A percentile compares a stretch with the other conserved stretches of the same genome.
These are phyloP conservation scores for Hymenoscyphus scutula DNA, from an alignment of 2,329 filamentous ascomycete species.

Conservation along the genomic window DNA sequence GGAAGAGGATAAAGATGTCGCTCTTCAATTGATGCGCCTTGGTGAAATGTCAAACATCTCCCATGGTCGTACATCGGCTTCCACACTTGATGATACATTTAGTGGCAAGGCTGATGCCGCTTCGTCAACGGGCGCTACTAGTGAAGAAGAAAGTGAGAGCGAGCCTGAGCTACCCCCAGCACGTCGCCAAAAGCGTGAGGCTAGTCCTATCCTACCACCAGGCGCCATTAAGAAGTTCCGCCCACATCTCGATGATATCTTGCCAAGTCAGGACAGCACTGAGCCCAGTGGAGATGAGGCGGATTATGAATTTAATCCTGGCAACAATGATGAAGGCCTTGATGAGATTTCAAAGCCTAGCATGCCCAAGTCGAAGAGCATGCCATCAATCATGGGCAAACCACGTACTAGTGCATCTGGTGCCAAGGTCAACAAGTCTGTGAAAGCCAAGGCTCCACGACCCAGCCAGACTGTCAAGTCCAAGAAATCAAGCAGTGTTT, in stretches of 20 bases:
- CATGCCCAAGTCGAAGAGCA: slow-evolving; percentile 43
- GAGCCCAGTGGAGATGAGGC: slow-evolving; percentile 62
- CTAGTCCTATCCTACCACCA: slow-evolving; percentile 49
- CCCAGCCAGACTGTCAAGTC: slow-evolving; percentile 42
- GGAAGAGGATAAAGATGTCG: slow-evolving; percentile 90
- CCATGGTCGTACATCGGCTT: slow-evolving; percentile 88
- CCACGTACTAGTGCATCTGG: slow-evolving; percentile 38
- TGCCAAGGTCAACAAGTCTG: slow-evolving; percentile 44
- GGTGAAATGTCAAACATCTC: slow-evolving; percentile 93
- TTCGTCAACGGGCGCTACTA: slow-evolving; percentile 82
- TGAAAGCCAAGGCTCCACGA: slow-evolving; percentile 42
- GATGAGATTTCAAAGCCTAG: slow-evolving; percentile 33
- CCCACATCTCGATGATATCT: slow-evolving; percentile 50
- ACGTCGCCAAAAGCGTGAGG: slow-evolving; percentile 56
- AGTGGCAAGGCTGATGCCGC: slow-evolving; percentile 84
- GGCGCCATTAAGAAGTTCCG: slow-evolving; percentile 44
- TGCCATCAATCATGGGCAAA: slow-evolving; percentile 40
- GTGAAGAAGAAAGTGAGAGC: slow-evolving; percentile 69
- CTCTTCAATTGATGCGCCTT: slow-evolving; percentile 92
- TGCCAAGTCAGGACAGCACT: slow-evolving; percentile 55
- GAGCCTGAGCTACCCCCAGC: slow-evolving; percentile 60
- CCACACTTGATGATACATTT: slow-evolving; percentile 88
- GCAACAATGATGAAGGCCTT: slow-evolving; percentile 26
- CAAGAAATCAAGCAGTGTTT: slow-evolving; percentile 47
- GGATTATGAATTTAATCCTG: slow-evolving; percentile 45